These are phyloP conservation scores for Cinchona pubescens DNA, from an alignment of 257 asterid species.

Conservation along the genomic window DNA sequence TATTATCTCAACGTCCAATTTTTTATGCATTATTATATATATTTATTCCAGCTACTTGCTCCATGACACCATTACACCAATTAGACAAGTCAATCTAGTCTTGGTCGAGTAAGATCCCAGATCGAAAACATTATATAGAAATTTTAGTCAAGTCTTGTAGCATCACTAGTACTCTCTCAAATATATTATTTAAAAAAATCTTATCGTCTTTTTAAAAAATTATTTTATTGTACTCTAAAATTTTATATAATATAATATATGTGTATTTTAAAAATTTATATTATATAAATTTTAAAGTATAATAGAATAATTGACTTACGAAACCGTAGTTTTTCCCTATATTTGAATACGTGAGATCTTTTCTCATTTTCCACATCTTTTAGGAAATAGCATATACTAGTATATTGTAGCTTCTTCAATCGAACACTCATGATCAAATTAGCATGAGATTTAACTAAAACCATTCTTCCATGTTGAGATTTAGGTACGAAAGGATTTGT, in stretches of 20 bases:
- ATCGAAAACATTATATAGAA: neutral
- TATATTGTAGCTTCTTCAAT: too few species aligned
- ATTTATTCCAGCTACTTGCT: neutral
- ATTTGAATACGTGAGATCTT: too few species aligned
- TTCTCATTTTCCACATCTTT: too few species aligned
- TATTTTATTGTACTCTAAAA: too few species aligned
- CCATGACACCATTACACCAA: neutral
- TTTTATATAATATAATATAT: too few species aligned
- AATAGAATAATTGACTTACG: too few species aligned
- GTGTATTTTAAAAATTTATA: too few species aligned
- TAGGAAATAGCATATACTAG: too few species aligned
- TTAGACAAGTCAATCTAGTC: neutral
- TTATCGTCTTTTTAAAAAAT: too few species aligned
- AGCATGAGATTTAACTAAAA: neutral
- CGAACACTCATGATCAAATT: neutral
- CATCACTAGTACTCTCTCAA: neutral
- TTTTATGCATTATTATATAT: neutral
- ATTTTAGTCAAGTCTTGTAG: neutral
- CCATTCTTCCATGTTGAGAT: neutral
- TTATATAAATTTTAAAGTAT: too few species aligned
- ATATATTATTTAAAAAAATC: too few species aligned
- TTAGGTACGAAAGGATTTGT: neutral
- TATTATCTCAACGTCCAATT: neutral
- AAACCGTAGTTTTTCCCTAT: too few species aligned
- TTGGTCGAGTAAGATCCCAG: neutral